Conservation (phyloP, 2,329 filamentous ascomycete genomes). For the Leptosphaerulina australis region DNA sequence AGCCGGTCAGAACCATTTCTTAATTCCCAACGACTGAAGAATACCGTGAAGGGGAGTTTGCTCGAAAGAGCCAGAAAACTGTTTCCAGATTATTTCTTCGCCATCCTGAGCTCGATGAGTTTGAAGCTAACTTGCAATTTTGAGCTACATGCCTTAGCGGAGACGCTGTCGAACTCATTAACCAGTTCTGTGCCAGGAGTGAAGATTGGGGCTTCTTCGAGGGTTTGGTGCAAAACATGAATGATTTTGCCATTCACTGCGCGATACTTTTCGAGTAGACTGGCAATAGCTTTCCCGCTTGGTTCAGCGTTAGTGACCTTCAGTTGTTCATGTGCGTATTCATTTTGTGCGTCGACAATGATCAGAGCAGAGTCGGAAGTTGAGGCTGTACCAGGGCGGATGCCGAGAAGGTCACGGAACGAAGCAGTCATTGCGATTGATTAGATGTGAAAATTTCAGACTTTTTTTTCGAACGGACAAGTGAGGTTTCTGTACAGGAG, state of each 20-base stretch:
- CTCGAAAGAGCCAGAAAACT: constrained; percentile 65
- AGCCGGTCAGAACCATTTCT: constrained; percentile 68
- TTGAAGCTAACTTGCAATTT: neutral
- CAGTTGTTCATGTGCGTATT: constrained; percentile 66
- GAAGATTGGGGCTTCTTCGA: constrained; percentile 68
- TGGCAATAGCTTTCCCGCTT: constrained; percentile 63
- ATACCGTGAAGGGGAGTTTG: constrained; percentile 64
- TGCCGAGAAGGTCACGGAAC: constrained; percentile 62
- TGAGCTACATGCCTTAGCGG: constrained; percentile 45
- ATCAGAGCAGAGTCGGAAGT: constrained; percentile 65
- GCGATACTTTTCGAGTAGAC: constrained; percentile 67
- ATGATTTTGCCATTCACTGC: constrained; percentile 60
- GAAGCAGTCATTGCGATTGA: constrained; percentile 34
- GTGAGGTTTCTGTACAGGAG: too few species aligned
- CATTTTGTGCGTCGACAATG: constrained; percentile 75
- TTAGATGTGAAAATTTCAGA: too few species aligned
- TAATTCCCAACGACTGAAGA: constrained; percentile 57
- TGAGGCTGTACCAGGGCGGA: constrained; percentile 61
- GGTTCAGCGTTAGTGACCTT: constrained; percentile 60
- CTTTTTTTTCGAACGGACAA: too few species aligned
- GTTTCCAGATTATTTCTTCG: constrained; percentile 65
- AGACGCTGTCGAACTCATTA: constrained; percentile 65
- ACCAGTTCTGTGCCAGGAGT: constrained; percentile 66
- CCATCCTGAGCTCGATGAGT: constrained; percentile 40
- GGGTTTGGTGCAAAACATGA: constrained; percentile 65